Conservation (phyloP, 2,329 filamentous ascomycete genomes). For the Sclerotinia minor region DNA sequence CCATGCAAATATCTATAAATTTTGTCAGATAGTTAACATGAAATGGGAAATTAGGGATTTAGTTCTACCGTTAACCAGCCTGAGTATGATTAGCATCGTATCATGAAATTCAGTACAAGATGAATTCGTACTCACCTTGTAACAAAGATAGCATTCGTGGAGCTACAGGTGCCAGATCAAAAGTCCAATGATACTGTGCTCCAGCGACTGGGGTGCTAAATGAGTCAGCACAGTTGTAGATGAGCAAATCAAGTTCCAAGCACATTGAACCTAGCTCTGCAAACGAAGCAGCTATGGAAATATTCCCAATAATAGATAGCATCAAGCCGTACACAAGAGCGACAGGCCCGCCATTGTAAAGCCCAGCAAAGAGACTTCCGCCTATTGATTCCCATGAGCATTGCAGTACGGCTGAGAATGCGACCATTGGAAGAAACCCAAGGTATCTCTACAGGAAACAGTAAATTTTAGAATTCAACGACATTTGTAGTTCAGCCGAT, state of each 20-base stretch:
- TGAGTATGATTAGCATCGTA: neutral
- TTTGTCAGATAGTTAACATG: neutral
- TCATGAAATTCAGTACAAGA: neutral
- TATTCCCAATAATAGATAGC: neutral
- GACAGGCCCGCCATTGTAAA: neutral
- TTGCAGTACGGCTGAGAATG: neutral
- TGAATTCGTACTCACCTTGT: neutral
- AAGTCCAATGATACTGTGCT: neutral
- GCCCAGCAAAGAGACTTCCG: neutral
- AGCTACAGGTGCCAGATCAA: neutral
- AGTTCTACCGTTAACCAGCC: neutral
- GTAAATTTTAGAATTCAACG: neutral
- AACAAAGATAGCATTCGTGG: neutral
- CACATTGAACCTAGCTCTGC: neutral
- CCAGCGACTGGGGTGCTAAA: neutral
- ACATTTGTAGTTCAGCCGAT: fast-evolving
- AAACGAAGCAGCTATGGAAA: neutral
- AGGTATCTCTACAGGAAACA: neutral
- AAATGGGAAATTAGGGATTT: neutral
- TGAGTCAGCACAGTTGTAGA: neutral
- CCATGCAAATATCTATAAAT: neutral
- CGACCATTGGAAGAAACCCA: neutral
- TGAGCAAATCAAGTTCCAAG: neutral
- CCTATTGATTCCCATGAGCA: neutral
- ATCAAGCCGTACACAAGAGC: neutral